A percentile compares a stretch with the other conserved stretches of the same genome.
These are phyloP conservation scores for Allomyces macrogynus DNA, from an alignment of 192 early-diverging fungal genomes.

Conservation along the genomic window DNA sequence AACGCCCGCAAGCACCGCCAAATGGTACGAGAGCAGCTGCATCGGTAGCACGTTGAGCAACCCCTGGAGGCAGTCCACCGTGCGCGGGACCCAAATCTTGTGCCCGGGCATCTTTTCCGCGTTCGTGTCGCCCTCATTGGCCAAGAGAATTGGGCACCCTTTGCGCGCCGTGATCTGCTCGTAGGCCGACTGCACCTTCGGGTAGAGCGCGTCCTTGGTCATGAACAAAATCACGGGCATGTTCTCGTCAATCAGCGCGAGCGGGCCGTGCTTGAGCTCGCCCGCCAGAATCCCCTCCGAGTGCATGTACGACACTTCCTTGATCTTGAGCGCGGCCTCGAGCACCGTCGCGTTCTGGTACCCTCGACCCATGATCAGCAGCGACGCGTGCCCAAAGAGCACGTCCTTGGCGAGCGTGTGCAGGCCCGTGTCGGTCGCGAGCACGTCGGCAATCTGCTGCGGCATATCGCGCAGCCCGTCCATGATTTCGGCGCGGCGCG, in stretches of 20 bases:
- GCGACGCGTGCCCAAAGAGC: constrained; percentile 64
- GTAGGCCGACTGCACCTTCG: constrained; percentile 75
- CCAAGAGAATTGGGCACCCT: constrained; percentile 88
- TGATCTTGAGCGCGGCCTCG: constrained; percentile 96
- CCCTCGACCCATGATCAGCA: constrained; percentile 93
- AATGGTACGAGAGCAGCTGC: constrained; percentile 88
- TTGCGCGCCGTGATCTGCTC: constrained; percentile 93
- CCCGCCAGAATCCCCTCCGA: constrained; percentile 94
- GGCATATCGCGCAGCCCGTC: constrained; percentile 78
- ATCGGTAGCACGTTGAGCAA: constrained; percentile 86
- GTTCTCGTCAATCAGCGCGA: constrained; percentile 91
- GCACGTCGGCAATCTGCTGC: constrained; percentile 77
- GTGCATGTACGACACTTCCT: constrained; percentile 99
- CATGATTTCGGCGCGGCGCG: constrained; percentile 81
- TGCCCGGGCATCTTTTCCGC: constrained; percentile 35
- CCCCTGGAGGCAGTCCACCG: constrained; percentile 85
- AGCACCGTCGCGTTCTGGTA: constrained; percentile 95
- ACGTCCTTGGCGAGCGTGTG: constrained; percentile 57
- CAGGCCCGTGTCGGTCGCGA: constrained; percentile 60
- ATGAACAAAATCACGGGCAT: constrained; percentile 96
- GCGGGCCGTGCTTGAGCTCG: constrained; percentile 95
- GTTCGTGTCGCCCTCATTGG: constrained; percentile 67
- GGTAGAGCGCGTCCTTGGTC: constrained; percentile 87
- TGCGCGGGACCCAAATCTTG: constrained; percentile 71
- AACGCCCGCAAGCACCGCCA: constrained; percentile 76